Conservation (phyloP, 306 rosid genomes). For the Trifolium repens region DNA sequence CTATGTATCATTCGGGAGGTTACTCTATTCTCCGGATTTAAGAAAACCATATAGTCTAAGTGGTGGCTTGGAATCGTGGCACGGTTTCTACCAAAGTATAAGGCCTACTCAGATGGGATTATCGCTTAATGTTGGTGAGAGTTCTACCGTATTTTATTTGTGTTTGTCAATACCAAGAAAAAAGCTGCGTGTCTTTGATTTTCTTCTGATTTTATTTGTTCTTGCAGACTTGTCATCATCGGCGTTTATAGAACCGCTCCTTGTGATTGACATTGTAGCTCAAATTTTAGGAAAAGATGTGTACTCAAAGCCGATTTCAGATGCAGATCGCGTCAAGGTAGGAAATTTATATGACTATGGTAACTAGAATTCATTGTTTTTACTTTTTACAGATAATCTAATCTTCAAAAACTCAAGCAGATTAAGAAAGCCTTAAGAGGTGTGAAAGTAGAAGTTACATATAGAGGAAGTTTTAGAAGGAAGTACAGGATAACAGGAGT, state of each 20-base stretch:
- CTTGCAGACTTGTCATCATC: slow-evolving; percentile 55
- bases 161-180: neutral
- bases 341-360: slow-evolving; percentile 6
- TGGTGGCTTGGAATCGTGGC: slow-evolving; percentile 61
- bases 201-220: neutral
- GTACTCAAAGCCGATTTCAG: slow-evolving; percentile 49
- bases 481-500: slow-evolving; percentile 61
- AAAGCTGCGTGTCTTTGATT: neutral
- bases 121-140: slow-evolving; percentile 57
- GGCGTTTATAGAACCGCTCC: slow-evolving; percentile 62
- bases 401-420: slow-evolving; percentile 39
- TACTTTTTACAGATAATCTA: neutral
- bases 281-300: slow-evolving; percentile 59
- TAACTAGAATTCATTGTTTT: slow-evolving; percentile 11
- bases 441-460: slow-evolving; percentile 60
- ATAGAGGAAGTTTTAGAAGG: slow-evolving; percentile 56
- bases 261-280: slow-evolving; percentile 57
- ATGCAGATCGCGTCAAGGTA: slow-evolving; percentile 60
- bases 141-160: slow-evolving; percentile 13
- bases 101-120: slow-evolving; percentile 64
- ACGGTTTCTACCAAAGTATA: slow-evolving; percentile 63
- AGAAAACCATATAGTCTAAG: slow-evolving; percentile 52
- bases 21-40: slow-evolving; percentile 51
- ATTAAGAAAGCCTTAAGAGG: slow-evolving; percentile 61
- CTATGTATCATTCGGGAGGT: slow-evolving; percentile 51